These are phyloP conservation scores for Solanum bulbocastanum DNA, from an alignment of 257 asterid genomes.

Conservation along the genomic window DNA sequence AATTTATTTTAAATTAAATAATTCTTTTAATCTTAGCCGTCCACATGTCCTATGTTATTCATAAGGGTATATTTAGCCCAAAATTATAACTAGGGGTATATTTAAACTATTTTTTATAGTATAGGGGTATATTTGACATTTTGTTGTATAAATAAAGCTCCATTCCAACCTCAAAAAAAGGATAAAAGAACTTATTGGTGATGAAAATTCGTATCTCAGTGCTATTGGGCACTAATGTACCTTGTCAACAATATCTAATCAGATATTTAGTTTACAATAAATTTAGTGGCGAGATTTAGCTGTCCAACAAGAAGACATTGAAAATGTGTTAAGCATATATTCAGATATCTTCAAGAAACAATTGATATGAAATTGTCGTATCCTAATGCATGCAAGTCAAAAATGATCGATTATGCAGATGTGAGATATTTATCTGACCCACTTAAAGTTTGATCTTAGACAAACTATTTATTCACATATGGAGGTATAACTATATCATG, in stretches of 20 bases:
- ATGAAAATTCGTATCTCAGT: not conserved
- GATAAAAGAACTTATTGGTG: not conserved
- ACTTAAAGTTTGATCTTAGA: no score
- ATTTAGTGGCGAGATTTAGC: not conserved
- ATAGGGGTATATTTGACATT: no score
- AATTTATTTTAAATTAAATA: no score
- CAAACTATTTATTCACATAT: not conserved
- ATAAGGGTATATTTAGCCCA: no score
- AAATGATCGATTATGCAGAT: not conserved
- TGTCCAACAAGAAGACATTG: no score
- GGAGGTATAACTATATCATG: not conserved
- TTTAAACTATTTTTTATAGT: no score
- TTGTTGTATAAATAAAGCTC: not conserved
- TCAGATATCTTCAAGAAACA: no score
- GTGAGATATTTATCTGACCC: not conserved
- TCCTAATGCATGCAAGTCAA: no score
- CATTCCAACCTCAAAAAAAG: not conserved
- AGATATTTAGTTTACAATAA: no score
- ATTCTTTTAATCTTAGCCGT: no score
- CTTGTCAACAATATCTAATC: not conserved
- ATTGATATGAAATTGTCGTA: not conserved
- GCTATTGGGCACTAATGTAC: not conserved
- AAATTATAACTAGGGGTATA: no score
- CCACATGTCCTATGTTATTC: no score
- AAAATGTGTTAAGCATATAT: not conserved